Evolutionary conservation across 169 alveolate genomes (phyloP), one percentile per base, ranked within the genome.

Genomic region (Babesia microti): DNA sequence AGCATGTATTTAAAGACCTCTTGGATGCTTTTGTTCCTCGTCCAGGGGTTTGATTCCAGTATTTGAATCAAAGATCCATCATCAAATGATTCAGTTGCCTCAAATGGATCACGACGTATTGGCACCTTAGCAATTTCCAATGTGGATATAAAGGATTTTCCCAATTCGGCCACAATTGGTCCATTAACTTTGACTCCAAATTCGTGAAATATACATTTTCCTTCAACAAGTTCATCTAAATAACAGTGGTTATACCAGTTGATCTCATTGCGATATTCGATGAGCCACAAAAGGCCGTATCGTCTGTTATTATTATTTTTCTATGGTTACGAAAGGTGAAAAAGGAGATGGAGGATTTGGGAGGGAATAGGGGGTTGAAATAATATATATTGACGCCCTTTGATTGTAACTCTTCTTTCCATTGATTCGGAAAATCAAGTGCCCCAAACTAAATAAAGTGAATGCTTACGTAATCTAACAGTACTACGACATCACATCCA

Each of bases 261-360:
- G 67, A 35, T 21, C 48, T 53, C 28, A 40, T 58, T 12, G 85
- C 54, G 7, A 81, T 67, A 32, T 81, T 81, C 69, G 79, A 54
- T n/a, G 89, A 81, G 11, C 89, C 89, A 34, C 89, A 79, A 39
- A 41, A 81, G 22, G 89, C 88, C 0, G 68, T 22, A 19, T 81
- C 69, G 28, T 74, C 81, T 5, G 71, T 36, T n/a, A 81, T 52
- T 11, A 81, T 19, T n/a, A 81, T 45, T 33, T 81, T 81, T 56
- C 80, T 68, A 53, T 81, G 89, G 41, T 81, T 72, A 5, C 89
- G 76, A 51, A 72, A 81, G 19, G 83, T 40, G 9, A 68, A 29
- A 29, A 36, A 35, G 0, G 59, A 55, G 34, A 28, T 24, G 15
- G 40, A 30, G n/a, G n/a, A n/a, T n/a, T n/a, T n/a, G n/a, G n/a